phyloP scores from a whole-genome alignment of 441 rosid species.

The Melastoma candidum region DNA sequence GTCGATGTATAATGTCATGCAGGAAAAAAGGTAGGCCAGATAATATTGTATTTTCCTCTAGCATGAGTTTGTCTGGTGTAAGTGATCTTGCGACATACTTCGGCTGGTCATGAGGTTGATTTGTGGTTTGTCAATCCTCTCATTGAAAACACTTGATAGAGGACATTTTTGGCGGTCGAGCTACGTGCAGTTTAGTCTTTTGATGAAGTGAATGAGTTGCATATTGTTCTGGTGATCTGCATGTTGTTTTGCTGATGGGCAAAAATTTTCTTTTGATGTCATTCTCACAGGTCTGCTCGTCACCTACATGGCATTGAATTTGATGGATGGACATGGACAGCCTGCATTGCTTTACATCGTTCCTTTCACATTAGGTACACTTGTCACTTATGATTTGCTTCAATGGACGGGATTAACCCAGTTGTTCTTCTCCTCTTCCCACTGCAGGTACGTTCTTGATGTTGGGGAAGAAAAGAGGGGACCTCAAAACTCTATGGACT shows the following conservation, averaged over 20 bases:
- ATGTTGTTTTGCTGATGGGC: not conserved
- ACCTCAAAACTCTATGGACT: slow-evolving; percentile 64
- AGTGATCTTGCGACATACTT: too few species aligned
- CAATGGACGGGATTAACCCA: not conserved
- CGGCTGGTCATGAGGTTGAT: too few species aligned
- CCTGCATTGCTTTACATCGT: slow-evolving; percentile 69
- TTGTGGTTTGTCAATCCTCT: too few species aligned
- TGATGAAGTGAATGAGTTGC: too few species aligned
- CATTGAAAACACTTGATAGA: too few species aligned
- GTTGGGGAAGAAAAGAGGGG: slow-evolving; percentile 83
- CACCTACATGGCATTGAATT: slow-evolving; percentile 58
- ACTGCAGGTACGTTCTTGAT: slow-evolving; percentile 62
- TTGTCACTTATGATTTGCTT: not conserved
- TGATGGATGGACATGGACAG: slow-evolving; percentile 83
- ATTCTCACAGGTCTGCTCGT: slow-evolving; percentile 43
- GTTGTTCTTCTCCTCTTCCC: not conserved
- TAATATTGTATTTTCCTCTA: too few species aligned
- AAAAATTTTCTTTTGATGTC: too few species aligned
- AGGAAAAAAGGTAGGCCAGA: too few species aligned
- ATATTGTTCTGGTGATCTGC: not conserved
- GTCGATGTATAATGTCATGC: too few species aligned
- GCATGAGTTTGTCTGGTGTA: too few species aligned
- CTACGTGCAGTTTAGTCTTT: too few species aligned
- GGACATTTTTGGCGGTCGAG: too few species aligned
- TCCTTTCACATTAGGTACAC: slow-evolving; percentile 63